Percentiles rank a stretch among this genome's conserved stretches.
Evolutionary conservation across 1,139 yeast genomes (phyloP).

Genomic region (Suhomyces bolitotheri): DNA sequence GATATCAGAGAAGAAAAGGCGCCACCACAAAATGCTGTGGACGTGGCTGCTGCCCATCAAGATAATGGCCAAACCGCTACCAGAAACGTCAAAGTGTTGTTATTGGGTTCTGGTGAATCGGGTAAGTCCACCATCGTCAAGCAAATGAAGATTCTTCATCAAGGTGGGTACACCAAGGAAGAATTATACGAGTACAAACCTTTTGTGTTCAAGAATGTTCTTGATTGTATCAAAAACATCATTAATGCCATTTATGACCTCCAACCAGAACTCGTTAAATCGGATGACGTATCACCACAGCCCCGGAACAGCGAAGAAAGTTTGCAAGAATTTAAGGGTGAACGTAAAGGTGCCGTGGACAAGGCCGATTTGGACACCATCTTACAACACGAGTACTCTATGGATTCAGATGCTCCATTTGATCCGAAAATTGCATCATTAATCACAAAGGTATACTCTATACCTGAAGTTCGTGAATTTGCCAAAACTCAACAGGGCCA

Average conservation of each 20-base stretch:
- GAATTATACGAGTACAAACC: constrained; percentile 69
- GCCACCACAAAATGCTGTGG: constrained; percentile 12
- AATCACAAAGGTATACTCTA: constrained; percentile 53
- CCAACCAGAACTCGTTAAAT: constrained; percentile 47
- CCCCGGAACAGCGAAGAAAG: constrained; percentile 16
- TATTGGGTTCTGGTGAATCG: constrained; percentile 78
- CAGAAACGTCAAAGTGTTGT: constrained; percentile 59
- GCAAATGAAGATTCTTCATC: constrained; percentile 73
- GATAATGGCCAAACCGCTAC: constrained; percentile 6
- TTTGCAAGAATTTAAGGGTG: constrained; percentile 17
- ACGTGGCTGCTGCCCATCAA: constrained; percentile 10
- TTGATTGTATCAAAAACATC: constrained; percentile 65
- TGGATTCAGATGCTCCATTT: constrained; percentile 49
- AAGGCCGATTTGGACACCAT: constrained; percentile 50
- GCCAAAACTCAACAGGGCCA: constrained; percentile 64
- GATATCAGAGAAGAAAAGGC: constrained; percentile 10
- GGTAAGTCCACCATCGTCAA: constrained; percentile 78
- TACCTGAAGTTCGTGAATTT: constrained; percentile 57
- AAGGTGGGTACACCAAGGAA: constrained; percentile 63
- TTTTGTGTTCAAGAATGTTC: constrained; percentile 64
- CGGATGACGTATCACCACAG: constrained; percentile 20
- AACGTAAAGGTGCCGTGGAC: constrained; percentile 22
- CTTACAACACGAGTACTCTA: constrained; percentile 48
- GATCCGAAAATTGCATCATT: constrained; percentile 45
- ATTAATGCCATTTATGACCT: constrained; percentile 57